These are phyloP conservation scores for Rhodotorula mucilaginosa DNA, from an alignment of 1,284 basidiomycete genomes.

Conservation along the genomic window DNA sequence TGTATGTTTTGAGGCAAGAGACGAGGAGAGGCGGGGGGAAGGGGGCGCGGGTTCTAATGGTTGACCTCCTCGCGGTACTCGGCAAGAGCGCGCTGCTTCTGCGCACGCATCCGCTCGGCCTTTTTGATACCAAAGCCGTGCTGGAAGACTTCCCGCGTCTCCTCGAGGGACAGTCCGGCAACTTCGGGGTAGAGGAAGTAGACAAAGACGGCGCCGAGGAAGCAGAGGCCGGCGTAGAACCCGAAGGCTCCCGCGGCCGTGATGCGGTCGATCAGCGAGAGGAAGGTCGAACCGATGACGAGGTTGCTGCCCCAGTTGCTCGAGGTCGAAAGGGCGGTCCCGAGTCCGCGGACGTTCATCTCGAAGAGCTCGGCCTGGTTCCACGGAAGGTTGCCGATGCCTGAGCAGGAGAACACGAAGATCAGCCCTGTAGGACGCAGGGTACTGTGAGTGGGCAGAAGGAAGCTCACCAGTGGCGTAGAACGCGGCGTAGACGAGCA, in stretches of 20 bases:
- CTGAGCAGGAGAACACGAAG: neutral
- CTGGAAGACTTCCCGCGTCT: conserved; percentile 58
- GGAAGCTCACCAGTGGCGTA: conserved; percentile 56
- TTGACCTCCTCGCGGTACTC: conserved; percentile 9
- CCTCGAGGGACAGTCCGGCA: conserved; percentile 67
- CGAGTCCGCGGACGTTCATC: conserved; percentile 67
- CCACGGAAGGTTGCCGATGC: conserved; percentile 54
- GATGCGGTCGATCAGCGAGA: conserved; percentile 70
- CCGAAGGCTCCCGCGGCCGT: conserved; percentile 72
- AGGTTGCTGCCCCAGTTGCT: conserved; percentile 76
- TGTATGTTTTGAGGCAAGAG: neutral
- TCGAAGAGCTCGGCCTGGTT: conserved; percentile 79
- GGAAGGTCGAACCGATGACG: conserved; percentile 67
- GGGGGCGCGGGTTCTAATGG: neutral
- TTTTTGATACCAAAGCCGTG: conserved; percentile 54
- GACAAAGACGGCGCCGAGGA: conserved; percentile 68
- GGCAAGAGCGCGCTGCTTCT: conserved; percentile 19
- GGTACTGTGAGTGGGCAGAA: too few species aligned
- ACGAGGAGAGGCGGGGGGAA: neutral
- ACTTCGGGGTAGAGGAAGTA: conserved; percentile 73
- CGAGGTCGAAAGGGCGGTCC: conserved; percentile 73
- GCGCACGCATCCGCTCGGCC: conserved; percentile 46
- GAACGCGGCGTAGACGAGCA: conserved; percentile 77
- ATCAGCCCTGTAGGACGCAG: neutral
- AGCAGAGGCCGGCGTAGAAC: conserved; percentile 72